Percentiles rank a stretch among this genome's conserved stretches.
Evolutionary conservation across 2,329 filamentous ascomycete species (phyloP).

Genomic region (Davidsoniella neocaledoniae): DNA sequence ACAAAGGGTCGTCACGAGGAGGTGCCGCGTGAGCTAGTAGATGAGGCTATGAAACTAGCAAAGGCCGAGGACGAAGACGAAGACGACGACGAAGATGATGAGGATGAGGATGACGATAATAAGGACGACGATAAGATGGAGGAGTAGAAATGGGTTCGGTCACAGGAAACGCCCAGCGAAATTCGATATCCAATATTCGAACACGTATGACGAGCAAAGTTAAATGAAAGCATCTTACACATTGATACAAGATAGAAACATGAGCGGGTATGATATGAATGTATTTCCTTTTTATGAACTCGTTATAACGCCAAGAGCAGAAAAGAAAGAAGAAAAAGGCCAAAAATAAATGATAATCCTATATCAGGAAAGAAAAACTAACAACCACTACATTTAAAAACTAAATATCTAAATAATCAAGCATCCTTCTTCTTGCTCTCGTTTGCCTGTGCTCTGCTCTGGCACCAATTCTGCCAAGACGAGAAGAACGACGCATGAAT

Average conservation of each 20-base stretch:
- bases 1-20: slow-evolving; percentile 88
- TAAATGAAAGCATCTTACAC: too few relatives aligned
- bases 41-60: slow-evolving; percentile 84
- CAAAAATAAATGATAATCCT: not conserved
- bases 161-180: not conserved
- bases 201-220: not conserved
- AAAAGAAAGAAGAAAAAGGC: not conserved
- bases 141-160: slow-evolving; percentile 36
- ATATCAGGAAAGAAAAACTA: not conserved
- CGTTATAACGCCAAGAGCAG: too few relatives aligned
- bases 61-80: slow-evolving; percentile 81
- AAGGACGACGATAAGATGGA: slow-evolving; percentile 66
- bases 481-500: slow-evolving; percentile 50
- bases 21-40: slow-evolving; percentile 75
- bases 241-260: not conserved
- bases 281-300: too few relatives aligned
- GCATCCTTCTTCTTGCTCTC: slow-evolving; percentile 3
- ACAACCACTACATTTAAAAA: not conserved
- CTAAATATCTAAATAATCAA: not conserved
- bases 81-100: slow-evolving; percentile 12
- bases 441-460: slow-evolving; percentile 24
- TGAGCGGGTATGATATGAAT: not conserved
- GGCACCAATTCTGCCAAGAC: slow-evolving; percentile 61
- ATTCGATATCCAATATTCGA: not conserved
- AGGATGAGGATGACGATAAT: slow-evolving; percentile 42